These are phyloP conservation scores for Lactifluus echinatus DNA, from an alignment of 768 basidiomycete species.

Conservation along the genomic window DNA sequence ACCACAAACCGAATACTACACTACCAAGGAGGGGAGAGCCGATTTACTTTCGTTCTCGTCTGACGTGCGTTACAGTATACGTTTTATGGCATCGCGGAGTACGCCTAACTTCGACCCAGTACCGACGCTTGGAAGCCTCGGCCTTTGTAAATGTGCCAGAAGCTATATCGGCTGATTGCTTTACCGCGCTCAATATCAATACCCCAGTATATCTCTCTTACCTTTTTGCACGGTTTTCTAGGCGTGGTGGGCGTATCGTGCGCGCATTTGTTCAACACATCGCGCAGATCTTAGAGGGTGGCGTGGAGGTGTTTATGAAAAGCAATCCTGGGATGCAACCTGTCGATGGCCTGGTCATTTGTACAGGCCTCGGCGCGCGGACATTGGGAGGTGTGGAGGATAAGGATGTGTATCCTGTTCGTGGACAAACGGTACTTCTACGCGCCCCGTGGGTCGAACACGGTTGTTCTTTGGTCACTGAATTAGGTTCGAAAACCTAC, in stretches of 20 bases:
- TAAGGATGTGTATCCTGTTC: slow-evolving; percentile 36
- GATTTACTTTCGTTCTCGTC: slow-evolving; percentile 30
- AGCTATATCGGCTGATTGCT: slow-evolving; percentile 43
- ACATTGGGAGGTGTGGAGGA: slow-evolving; percentile 46
- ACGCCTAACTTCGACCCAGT: slow-evolving; percentile 23
- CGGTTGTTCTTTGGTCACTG: slow-evolving; percentile 38
- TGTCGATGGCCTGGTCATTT: slow-evolving; percentile 54
- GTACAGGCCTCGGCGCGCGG: slow-evolving; percentile 55
- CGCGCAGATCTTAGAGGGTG: slow-evolving; percentile 58
- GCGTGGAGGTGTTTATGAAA: slow-evolving; percentile 25
- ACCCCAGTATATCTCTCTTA: slow-evolving; percentile 54
- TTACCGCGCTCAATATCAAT: slow-evolving; percentile 65
- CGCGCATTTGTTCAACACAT: slow-evolving; percentile 61
- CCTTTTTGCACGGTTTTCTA: slow-evolving; percentile 49
- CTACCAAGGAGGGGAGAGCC: slow-evolving; percentile 31
- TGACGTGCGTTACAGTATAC: slow-evolving; percentile 24
- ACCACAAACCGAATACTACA: slow-evolving; percentile 53
- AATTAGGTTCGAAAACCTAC: slow-evolving; percentile 45
- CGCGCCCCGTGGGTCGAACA: slow-evolving; percentile 44
- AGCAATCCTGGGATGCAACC: slow-evolving; percentile 10
- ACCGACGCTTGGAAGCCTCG: slow-evolving; percentile 33
- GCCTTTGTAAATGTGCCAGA: slow-evolving; percentile 31
- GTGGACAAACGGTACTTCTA: slow-evolving; percentile 39
- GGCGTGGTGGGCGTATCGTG: slow-evolving; percentile 51
- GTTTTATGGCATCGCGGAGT: not conserved